Conservation (phyloP, 495 filamentous ascomycete genomes). For the Aspergillus wentii region DNA sequence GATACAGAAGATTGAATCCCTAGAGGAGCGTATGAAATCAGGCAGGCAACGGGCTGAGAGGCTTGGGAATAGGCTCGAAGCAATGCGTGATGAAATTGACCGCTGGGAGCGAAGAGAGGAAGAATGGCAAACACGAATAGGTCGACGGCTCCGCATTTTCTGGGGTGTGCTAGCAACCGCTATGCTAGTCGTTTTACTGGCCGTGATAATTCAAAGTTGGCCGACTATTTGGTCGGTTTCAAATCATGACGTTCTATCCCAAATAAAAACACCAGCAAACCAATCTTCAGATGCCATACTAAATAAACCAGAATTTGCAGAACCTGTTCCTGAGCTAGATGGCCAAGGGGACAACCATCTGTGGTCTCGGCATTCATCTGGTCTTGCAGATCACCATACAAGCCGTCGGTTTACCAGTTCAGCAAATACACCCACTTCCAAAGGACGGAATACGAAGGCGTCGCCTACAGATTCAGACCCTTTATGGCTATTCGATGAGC, state of each 20-base stretch:
- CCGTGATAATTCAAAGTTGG: constrained; percentile 36
- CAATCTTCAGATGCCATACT: constrained; percentile 1
- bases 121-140: constrained; percentile 67
- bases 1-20: constrained; percentile 55
- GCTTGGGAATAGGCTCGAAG: constrained; percentile 63
- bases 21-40: constrained; percentile 60
- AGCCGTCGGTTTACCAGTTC: constrained; percentile 7
- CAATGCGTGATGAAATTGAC: constrained; percentile 60
- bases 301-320: background rate
- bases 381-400: constrained; percentile 15
- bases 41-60: constrained; percentile 59
- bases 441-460: background rate
- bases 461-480: constrained; percentile 20
- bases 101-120: constrained; percentile 65
- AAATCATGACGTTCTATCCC: background rate
- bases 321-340: background rate
- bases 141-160: constrained; percentile 55
- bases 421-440: constrained; percentile 5
- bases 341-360: background rate
- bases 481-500: constrained; percentile 28
- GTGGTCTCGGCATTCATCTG: constrained; percentile 15
- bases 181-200: constrained; percentile 35
- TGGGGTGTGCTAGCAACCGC: constrained; percentile 48
- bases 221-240: constrained; percentile 4
- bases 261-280: constrained; percentile 1